Evolutionary conservation across 306 rosid species (phyloP), one percentile per base, ranked within the genome.

Genomic region (Datisca glomerata): DNA sequence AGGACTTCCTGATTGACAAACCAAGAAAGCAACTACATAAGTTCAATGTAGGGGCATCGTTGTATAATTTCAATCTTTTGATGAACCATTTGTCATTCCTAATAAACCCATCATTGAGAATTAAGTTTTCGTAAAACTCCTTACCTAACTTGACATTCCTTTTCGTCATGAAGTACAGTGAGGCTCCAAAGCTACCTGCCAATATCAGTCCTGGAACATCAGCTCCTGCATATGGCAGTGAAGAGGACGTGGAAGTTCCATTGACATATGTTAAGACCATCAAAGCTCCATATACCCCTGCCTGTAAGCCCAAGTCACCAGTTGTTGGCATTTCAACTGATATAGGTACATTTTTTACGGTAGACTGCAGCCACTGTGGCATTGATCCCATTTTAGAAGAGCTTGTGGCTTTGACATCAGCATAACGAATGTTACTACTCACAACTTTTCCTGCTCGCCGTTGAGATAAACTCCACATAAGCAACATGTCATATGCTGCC

Each of bases 171-270:
- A 89, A 89, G 71, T 84, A 89, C 69, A 89, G 61, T 65, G 95
- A 84, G 75, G 86, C 98, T 49, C 98, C 98, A 75, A 89, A 89
- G 68, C 98, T 89, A 61, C 98, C 91, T 45, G 98, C 98, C 85
- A 89, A 72, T 59, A 89, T 73, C 59, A 89, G 81, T 61, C 98
- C 98, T 18, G 98, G 81, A 54, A 84, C 81, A 76, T 89, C 93
- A 8, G 84, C 76, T 36, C 77, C 98, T 6, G 65, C 73, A 57
- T 84, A 80, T 0, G 81, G 66, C 21, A 43, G 53, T 6, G 59
- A 44, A 48, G 83, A 52, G 8, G 85, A 55, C 24, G 65, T 22
- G 25, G 93, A 60, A 51, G 75, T 14, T 49, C 95, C 98, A 37
- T 56, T 84, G 44, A 77, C 65, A 62, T 77, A 89, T 28, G 93